A percentile compares a stretch with the other conserved stretches of the same genome.
Conservation (phyloP, 176 grass and related monocot genomes). For the Carex scoparia region DNA sequence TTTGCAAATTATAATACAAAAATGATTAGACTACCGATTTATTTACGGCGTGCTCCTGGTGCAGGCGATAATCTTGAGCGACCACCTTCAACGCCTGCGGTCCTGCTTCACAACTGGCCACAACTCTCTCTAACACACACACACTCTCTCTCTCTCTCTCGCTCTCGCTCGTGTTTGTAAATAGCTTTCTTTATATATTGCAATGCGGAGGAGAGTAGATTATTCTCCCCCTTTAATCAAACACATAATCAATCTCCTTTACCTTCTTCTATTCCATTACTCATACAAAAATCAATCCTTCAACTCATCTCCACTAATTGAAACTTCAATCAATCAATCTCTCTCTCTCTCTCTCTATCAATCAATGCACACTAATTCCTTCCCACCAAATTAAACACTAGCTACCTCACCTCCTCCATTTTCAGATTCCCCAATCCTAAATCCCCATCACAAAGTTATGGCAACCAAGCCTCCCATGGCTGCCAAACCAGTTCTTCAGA, state of each 20-base stretch:
- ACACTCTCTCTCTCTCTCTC: neutral
- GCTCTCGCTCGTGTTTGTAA: neutral
- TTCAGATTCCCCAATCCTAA: neutral
- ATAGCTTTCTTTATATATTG: slow-evolving; percentile 16
- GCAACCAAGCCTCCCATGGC: slow-evolving; percentile 30
- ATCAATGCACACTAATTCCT: neutral
- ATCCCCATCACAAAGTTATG: neutral
- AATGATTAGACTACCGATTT: neutral
- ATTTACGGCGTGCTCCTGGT: neutral
- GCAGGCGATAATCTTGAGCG: neutral
- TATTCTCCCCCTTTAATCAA: neutral
- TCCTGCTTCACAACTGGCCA: slow-evolving; percentile 3
- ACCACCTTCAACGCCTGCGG: neutral
- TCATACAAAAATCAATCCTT: neutral
- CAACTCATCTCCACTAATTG: neutral
- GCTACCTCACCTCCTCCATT: neutral
- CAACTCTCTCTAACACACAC: neutral
- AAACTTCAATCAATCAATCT: neutral
- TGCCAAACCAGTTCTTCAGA: slow-evolving; percentile 25
- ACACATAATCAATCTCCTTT: neutral
- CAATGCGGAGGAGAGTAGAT: neutral
- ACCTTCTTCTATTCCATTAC: neutral
- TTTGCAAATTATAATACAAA: neutral
- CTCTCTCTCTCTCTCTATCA: too few relatives aligned
- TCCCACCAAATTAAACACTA: neutral